Evolutionary conservation across 1,284 basidiomycete genomes (phyloP).

Genomic region (Austroboletus niveus): DNA sequence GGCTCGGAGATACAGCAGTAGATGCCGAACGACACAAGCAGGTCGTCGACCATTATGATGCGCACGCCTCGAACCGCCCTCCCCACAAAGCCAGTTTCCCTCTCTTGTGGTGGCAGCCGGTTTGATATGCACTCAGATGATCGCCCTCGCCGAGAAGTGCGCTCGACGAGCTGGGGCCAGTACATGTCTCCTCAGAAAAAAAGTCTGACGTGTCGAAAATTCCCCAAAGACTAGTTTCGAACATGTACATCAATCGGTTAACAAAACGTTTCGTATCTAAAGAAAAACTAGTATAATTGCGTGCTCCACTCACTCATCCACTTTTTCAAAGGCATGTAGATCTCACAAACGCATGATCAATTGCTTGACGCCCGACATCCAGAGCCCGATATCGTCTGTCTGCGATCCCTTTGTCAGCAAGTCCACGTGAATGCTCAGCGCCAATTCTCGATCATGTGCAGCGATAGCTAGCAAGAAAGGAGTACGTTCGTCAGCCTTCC

Average conservation of each 20-base stretch:
- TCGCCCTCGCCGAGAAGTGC: no score
- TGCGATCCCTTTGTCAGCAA: conserved; percentile 72
- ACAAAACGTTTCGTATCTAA: background rate
- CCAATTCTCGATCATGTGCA: conserved; percentile 65
- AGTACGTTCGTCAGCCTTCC: conserved; percentile 43
- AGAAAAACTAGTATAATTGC: background rate
- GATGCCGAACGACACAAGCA: no score
- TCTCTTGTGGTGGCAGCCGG: no score
- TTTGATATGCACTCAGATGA: no score
- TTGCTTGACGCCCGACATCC: conserved; percentile 88
- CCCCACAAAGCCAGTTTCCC: no score
- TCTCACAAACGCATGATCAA: conserved; percentile 61
- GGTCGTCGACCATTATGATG: no score
- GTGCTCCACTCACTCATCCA: background rate
- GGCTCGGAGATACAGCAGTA: no score
- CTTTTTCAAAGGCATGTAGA: no score
- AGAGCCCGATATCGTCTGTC: conserved; percentile 80
- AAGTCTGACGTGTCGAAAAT: no score
- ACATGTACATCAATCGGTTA: background rate
- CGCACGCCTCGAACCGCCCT: no score
- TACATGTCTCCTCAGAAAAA: no score
- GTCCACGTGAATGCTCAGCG: conserved; percentile 78
- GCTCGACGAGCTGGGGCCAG: no score
- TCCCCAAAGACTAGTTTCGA: background rate
- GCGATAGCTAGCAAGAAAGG: conserved; percentile 59